A percentile compares a stretch with the other conserved stretches of the same genome.
These are phyloP conservation scores for Mesotaenium endlicherianum DNA, from an alignment of 139 green algal genomes.

Conservation along the genomic window DNA sequence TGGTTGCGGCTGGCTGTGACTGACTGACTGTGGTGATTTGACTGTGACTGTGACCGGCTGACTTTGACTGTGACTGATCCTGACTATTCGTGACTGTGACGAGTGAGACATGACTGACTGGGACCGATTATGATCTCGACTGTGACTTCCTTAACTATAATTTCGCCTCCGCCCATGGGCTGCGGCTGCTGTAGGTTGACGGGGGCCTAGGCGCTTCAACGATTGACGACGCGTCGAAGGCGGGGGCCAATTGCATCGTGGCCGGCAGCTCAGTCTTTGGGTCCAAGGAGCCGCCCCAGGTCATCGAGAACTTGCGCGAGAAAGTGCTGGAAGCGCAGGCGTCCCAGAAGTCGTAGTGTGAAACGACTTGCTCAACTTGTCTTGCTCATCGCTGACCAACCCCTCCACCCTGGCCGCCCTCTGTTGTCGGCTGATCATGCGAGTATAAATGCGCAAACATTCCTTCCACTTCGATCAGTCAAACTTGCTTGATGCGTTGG, in stretches of 20 bases:
- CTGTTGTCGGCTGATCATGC: too few species aligned
- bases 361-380: too few species aligned
- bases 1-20: too few species aligned
- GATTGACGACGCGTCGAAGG: constrained; percentile 61
- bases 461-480: too few species aligned
- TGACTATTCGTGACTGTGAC: background rate
- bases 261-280: constrained; percentile 80
- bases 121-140: background rate
- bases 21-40: too few species aligned
- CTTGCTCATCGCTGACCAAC: too few species aligned
- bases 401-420: too few species aligned
- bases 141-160: background rate
- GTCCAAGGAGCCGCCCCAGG: constrained; percentile 43
- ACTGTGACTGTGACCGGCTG: background rate
- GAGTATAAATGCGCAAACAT: too few species aligned
- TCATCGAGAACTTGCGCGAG: constrained; percentile 23
- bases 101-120: background rate
- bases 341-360: too few species aligned
- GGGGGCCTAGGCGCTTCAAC: constrained; percentile 71
- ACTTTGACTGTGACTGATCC: background rate
- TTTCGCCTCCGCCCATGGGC: background rate
- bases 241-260: constrained; percentile 85
- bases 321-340: background rate
- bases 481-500: too few species aligned
- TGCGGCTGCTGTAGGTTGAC: constrained; percentile 67